Conservation (phyloP, 768 basidiomycete species). For the Boletus subparvulus region DNA sequence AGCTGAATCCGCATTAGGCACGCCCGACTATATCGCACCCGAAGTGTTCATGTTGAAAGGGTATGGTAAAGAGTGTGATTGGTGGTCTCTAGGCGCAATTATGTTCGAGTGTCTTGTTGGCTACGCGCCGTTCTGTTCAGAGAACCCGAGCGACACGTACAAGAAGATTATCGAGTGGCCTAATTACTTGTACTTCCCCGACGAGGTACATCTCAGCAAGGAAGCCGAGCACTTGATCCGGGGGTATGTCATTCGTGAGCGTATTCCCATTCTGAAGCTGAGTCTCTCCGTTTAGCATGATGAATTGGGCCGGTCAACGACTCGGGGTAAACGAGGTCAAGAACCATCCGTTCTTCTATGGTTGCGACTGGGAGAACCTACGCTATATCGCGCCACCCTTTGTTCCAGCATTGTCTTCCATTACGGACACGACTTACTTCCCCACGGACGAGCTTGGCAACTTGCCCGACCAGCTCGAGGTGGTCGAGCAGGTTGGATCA, state of each 20-base stretch:
- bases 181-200: slow-evolving; percentile 87
- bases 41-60: slow-evolving; percentile 98
- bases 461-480: slow-evolving; percentile 57
- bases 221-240: slow-evolving; percentile 91
- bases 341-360: slow-evolving; percentile 89
- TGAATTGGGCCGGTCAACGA: slow-evolving; percentile 78
- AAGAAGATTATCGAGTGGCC: slow-evolving; percentile 98
- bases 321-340: slow-evolving; percentile 86
- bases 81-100: slow-evolving; percentile 99
- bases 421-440: slow-evolving; percentile 96
- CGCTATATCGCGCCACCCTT: slow-evolving; percentile 95
- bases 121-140: slow-evolving; percentile 96
- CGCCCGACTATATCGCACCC: slow-evolving; percentile 77
- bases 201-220: slow-evolving; percentile 89
- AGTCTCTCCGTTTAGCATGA: slow-evolving; percentile 52
- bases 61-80: slow-evolving; percentile 98
- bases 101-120: slow-evolving; percentile 99
- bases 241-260: slow-evolving; percentile 47
- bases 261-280: slow-evolving; percentile 4
- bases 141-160: slow-evolving; percentile 96
- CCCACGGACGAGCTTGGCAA: slow-evolving; percentile 89
- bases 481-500: slow-evolving; percentile 59
- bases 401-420: slow-evolving; percentile 87
- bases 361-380: slow-evolving; percentile 91
- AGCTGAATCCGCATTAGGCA: slow-evolving; percentile 22